A percentile compares a stretch with the other conserved stretches of the same genome.
phyloP scores from a whole-genome alignment of 2,329 filamentous ascomycete species.

The Akanthomyces dipterigenus region DNA sequence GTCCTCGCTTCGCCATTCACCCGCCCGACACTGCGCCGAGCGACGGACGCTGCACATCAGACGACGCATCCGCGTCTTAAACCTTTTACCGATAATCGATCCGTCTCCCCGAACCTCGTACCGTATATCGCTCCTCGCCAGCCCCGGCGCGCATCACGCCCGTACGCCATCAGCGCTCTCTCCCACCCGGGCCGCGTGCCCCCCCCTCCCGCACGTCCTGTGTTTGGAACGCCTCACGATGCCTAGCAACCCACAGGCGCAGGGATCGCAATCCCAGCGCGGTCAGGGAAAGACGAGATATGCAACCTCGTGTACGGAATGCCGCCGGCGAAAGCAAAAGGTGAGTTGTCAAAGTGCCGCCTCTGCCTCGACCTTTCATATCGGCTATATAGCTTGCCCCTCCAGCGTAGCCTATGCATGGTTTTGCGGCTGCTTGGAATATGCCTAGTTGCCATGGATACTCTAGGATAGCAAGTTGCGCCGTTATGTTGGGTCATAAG shows the following conservation, averaged over 20 bases:
- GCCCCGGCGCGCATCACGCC: background rate
- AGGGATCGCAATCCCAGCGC: conserved; percentile 18
- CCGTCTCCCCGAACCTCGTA: background rate
- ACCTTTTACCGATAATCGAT: background rate
- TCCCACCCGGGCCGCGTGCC: background rate
- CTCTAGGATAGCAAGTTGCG: too few species aligned
- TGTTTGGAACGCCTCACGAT: background rate
- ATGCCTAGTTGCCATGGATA: background rate
- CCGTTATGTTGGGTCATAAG: too few species aligned
- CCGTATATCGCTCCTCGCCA: background rate
- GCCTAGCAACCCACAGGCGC: conserved; percentile 20
- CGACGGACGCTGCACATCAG: background rate
- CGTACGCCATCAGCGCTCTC: background rate
- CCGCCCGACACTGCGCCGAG: too few species aligned
- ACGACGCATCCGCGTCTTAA: background rate
- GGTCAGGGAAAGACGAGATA: conserved; percentile 17
- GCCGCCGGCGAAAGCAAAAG: conserved; percentile 46
- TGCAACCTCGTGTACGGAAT: conserved; percentile 43
- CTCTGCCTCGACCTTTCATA: too few species aligned
- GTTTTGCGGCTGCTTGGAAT: background rate
- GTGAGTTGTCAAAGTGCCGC: conserved; percentile 21
- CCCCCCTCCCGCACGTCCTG: background rate
- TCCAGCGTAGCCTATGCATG: background rate
- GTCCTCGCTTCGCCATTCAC: background rate
- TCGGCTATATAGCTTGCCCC: background rate